Conservation (phyloP, 305 asterid genomes). For the Fraxinus albicans region DNA sequence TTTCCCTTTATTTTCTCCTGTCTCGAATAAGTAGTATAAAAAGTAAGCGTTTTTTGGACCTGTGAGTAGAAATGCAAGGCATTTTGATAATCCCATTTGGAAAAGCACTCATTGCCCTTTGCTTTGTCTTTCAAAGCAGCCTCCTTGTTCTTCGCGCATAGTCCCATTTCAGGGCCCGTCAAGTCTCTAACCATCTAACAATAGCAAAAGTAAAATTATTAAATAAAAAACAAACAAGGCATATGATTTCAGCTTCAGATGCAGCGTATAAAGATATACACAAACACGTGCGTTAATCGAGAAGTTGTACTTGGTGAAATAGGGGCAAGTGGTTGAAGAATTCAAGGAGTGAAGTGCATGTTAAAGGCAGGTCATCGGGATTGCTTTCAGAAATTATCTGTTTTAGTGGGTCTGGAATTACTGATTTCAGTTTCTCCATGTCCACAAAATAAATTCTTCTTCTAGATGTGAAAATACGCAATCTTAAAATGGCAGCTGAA, state of each 20-base stretch:
- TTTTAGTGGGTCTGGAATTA: slow-evolving; percentile 53
- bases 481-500: not conserved
- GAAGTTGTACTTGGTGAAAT: slow-evolving; percentile 63
- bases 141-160: slow-evolving; percentile 66
- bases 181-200: slow-evolving; percentile 65
- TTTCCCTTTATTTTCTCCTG: not conserved
- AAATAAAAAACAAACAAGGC: not conserved
- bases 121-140: slow-evolving; percentile 69
- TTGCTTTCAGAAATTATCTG: slow-evolving; percentile 46
- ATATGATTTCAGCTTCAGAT: not conserved
- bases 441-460: not conserved
- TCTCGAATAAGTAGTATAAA: not conserved
- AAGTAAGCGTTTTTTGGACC: slow-evolving; percentile 30
- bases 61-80: slow-evolving; percentile 73
- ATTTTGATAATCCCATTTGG: slow-evolving; percentile 59
- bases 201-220: slow-evolving; percentile 21
- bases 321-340: slow-evolving; percentile 55
- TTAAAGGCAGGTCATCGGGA: slow-evolving; percentile 43
- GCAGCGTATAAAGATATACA: not conserved
- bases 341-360: slow-evolving; percentile 65
- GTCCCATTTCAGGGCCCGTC: slow-evolving; percentile 61
- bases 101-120: slow-evolving; percentile 70
- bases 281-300: not conserved
- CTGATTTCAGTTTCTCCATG: slow-evolving; percentile 84
- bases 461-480: not conserved